Evolutionary conservation across 2,329 filamentous ascomycete genomes (phyloP).

Genomic region (Aspergillus phoenicis): DNA sequence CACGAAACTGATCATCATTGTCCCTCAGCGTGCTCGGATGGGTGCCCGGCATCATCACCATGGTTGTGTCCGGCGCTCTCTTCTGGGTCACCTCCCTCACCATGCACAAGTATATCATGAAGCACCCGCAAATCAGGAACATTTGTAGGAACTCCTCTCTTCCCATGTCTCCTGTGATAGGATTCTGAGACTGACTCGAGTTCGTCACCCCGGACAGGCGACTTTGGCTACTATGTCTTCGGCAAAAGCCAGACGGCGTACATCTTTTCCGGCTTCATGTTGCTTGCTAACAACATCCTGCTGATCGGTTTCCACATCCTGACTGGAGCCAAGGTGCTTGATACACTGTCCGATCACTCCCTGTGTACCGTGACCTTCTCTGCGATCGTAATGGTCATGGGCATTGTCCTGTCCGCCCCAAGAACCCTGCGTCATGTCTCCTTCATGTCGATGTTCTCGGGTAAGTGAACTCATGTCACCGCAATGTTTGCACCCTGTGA

Average conservation of each 20-base stretch:
- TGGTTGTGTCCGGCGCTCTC: constrained; percentile 47
- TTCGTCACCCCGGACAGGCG: background rate
- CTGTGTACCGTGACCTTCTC: constrained; percentile 54
- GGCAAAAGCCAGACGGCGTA: constrained; percentile 3
- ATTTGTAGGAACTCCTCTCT: constrained; percentile 41
- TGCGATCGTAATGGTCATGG: constrained; percentile 51
- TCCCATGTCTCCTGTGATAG: no score
- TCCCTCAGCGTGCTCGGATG: constrained; percentile 1
- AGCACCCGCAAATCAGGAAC: constrained; percentile 53
- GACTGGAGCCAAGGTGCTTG: constrained; percentile 53
- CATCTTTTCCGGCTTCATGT: constrained; percentile 12
- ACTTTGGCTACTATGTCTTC: constrained; percentile 10
- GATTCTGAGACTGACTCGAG: background rate
- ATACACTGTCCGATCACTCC: constrained; percentile 53
- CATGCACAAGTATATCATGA: constrained; percentile 58
- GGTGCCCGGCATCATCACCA: constrained; percentile 24
- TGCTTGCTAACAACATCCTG: constrained; percentile 56
- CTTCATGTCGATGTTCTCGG: constrained; percentile 55
- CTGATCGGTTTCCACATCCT: constrained; percentile 55
- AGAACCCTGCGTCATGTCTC: constrained; percentile 52
- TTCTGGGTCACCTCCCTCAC: constrained; percentile 56
- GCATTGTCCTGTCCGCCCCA: constrained; percentile 51
- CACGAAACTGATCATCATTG: background rate
- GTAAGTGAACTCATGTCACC: constrained; percentile 19
- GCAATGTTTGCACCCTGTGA: no score